Percentiles rank a stretch among this genome's conserved stretches.
Evolutionary conservation across 306 rosid species (phyloP).

Genomic region (Potentilla sterilis): DNA sequence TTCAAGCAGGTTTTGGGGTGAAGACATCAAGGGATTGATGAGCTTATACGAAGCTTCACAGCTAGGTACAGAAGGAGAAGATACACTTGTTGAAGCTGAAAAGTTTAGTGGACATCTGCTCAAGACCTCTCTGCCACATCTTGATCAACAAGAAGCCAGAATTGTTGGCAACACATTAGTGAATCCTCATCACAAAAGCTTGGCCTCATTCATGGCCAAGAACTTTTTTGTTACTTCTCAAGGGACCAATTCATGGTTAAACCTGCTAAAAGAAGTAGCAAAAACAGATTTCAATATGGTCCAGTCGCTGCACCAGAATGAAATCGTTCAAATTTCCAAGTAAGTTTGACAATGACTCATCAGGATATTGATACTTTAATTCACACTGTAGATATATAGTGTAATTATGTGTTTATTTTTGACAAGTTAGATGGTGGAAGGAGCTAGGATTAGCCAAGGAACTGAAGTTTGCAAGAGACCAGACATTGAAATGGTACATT

Average conservation of each 20-base stretch:
- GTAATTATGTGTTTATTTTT: background rate
- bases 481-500: conserved; percentile 71
- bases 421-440: conserved; percentile 55
- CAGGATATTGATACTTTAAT: background rate
- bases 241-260: conserved; percentile 36
- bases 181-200: conserved; percentile 56
- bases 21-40: conserved; percentile 32
- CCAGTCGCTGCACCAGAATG: conserved; percentile 36
- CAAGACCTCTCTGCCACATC: background rate
- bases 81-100: conserved; percentile 34
- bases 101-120: conserved; percentile 18
- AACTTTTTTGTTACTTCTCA: conserved; percentile 20
- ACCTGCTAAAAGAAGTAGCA: conserved; percentile 39
- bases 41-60: conserved; percentile 41
- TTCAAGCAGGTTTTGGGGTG: background rate
- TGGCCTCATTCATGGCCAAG: conserved; percentile 42
- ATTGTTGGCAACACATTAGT: conserved; percentile 35
- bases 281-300: conserved; percentile 37
- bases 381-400: background rate
- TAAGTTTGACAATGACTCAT: conserved; percentile 9
- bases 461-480: conserved; percentile 50
- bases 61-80: conserved; percentile 29
- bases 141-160: conserved; percentile 11
- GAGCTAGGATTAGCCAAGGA: conserved; percentile 49
- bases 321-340: conserved; percentile 43